Percentiles rank a stretch among this genome's conserved stretches.
These are phyloP conservation scores for Hymenoscyphus occultus DNA, from an alignment of 2,329 filamentous ascomycete genomes.

Conservation along the genomic window DNA sequence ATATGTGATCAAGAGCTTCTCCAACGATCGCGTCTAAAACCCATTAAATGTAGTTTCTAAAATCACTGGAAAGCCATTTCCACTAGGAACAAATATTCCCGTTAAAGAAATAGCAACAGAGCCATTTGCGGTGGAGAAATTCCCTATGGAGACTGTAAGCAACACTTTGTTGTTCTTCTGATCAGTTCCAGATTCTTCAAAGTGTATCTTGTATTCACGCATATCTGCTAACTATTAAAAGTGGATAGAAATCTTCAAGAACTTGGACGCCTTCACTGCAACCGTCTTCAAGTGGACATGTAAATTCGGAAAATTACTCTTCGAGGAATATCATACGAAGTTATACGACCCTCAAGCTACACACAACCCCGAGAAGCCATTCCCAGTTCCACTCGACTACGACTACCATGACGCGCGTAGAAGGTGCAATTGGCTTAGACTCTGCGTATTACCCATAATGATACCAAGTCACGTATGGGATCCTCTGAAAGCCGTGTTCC, in stretches of 20 bases:
- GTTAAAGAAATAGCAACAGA: background rate
- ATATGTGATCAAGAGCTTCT: background rate
- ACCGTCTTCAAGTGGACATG: background rate
- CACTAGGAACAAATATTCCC: background rate
- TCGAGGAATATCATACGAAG: background rate
- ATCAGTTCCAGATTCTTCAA: background rate
- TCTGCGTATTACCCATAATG: background rate
- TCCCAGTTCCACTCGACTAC: background rate
- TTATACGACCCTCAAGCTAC: background rate
- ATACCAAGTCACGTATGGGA: background rate
- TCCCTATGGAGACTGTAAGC: background rate
- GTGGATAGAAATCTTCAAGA: background rate
- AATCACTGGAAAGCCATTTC: background rate
- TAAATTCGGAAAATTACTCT: background rate
- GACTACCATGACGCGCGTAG: background rate
- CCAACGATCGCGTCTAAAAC: background rate
- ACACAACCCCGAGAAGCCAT: background rate
- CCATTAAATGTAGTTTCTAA: background rate
- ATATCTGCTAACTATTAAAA: background rate
- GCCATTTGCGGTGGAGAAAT: background rate
- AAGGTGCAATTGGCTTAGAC: background rate
- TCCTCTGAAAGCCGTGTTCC: background rate
- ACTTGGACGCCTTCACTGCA: background rate
- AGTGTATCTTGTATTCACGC: no score
- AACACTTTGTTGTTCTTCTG: background rate